Percentiles rank a stretch among this genome's conserved stretches.
These are phyloP conservation scores for Adansonia digitata DNA, from an alignment of 345 rosid species.

Conservation along the genomic window DNA sequence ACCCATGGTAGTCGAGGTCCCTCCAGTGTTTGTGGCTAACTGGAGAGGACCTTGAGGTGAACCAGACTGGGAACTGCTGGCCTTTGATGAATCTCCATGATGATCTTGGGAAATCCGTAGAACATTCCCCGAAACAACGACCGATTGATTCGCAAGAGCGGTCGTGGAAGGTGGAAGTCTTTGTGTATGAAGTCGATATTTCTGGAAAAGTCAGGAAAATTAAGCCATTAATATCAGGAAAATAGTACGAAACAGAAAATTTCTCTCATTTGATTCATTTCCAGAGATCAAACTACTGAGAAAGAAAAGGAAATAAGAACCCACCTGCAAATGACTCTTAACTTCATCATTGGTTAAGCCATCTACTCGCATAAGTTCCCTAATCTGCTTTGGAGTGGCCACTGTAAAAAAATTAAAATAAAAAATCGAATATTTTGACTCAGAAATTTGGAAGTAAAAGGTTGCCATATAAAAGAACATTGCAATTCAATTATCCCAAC, in stretches of 20 bases:
- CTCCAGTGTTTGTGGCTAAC: conserved; percentile 44
- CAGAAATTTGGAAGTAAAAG: not conserved
- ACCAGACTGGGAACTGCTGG: conserved; percentile 48
- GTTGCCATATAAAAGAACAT: not conserved
- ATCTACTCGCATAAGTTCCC: conserved; percentile 85
- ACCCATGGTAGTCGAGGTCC: conserved; percentile 44
- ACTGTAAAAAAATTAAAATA: no score
- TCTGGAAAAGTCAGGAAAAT: conserved; percentile 45
- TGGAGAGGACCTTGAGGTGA: conserved; percentile 90
- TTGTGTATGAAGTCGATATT: conserved; percentile 70
- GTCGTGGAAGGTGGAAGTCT: conserved; percentile 33
- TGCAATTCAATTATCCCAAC: not conserved
- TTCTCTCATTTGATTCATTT: conserved; percentile 7
- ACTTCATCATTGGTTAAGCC: conserved; percentile 97
- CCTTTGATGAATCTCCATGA: conserved; percentile 45
- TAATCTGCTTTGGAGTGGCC: conserved; percentile 40
- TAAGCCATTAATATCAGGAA: not conserved
- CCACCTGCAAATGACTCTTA: conserved; percentile 94
- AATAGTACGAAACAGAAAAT: not conserved
- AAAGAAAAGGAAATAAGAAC: conserved; percentile 9
- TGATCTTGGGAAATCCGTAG: conserved; percentile 56
- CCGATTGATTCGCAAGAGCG: conserved; percentile 41
- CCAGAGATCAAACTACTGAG: conserved; percentile 3
- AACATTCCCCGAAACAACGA: conserved; percentile 45
- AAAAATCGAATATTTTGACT: not conserved